A percentile compares a stretch with the other conserved stretches of the same genome.
These are phyloP conservation scores for Diplosphaera chodatii DNA, from an alignment of 139 green algal genomes.

Conservation along the genomic window DNA sequence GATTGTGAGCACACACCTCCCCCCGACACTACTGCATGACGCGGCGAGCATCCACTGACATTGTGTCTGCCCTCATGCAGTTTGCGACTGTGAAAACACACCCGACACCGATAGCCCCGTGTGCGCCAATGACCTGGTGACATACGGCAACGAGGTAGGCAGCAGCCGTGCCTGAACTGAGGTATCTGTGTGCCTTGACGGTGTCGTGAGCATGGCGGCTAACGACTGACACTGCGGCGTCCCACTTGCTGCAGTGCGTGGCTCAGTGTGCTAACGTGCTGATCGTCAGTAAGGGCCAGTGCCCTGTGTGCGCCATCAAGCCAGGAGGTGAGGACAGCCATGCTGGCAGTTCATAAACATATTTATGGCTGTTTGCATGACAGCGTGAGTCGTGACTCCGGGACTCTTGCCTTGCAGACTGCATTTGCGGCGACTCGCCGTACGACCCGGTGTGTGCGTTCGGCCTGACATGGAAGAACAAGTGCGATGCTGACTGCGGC, in stretches of 20 bases:
- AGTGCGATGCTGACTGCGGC: neutral
- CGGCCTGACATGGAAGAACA: neutral
- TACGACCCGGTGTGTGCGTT: neutral
- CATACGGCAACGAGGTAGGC: constrained; percentile 13
- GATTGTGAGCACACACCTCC: neutral
- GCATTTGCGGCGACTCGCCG: neutral
- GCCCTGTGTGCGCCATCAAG: neutral
- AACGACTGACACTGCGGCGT: no score
- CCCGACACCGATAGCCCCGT: constrained; percentile 4
- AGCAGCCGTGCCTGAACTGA: no score
- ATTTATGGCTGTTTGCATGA: neutral
- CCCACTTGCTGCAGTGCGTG: no score
- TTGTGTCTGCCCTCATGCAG: neutral
- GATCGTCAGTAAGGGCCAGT: constrained; percentile 8
- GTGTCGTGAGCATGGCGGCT: no score
- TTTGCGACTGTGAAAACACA: neutral
- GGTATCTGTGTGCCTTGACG: no score
- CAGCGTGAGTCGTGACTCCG: no score
- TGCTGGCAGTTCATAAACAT: neutral
- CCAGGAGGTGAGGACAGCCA: neutral
- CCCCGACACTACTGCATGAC: no score
- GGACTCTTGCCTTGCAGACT: no score
- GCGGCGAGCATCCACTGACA: neutral
- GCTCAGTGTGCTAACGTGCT: neutral
- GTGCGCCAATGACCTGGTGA: constrained; percentile 5